Evolutionary conservation across 148 eudicot genomes (phyloP).

Genomic region (Euryodendron excelsum): DNA sequence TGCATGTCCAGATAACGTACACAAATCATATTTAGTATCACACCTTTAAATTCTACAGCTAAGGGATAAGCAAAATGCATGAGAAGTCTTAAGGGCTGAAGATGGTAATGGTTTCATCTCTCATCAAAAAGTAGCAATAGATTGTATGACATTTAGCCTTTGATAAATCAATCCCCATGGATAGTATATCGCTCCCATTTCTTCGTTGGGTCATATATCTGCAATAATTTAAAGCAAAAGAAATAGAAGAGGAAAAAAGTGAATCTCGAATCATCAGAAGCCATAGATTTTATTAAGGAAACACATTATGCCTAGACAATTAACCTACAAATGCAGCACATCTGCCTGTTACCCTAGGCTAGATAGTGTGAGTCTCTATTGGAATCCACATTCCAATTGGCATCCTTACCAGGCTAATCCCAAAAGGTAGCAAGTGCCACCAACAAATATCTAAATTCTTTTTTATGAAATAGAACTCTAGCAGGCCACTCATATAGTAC

Average conservation of each 20-base stretch:
- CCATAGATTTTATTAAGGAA: background rate
- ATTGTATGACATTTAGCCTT: background rate
- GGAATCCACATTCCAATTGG: background rate
- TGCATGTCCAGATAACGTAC: background rate
- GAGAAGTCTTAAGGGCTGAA: background rate
- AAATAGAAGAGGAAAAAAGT: background rate
- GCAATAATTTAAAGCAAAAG: constrained; percentile 19
- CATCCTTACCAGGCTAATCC: background rate
- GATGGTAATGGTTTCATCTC: no score
- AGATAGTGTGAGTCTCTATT: background rate
- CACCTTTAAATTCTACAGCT: no score
- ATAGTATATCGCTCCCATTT: constrained; percentile 96
- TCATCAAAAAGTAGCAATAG: no score
- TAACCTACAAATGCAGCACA: background rate
- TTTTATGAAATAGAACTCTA: no score
- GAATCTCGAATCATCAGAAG: background rate
- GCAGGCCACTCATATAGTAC: no score
- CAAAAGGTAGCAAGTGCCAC: background rate
- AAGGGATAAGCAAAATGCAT: background rate
- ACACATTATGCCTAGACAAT: background rate
- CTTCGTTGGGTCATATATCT: constrained; percentile 93
- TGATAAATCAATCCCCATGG: constrained; percentile 68
- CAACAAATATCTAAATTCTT: no score
- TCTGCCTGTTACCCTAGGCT: background rate
- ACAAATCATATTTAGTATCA: background rate